These are phyloP conservation scores for Phaeosphaeria sp. DNA, from an alignment of 2,329 filamentous ascomycete genomes.

Conservation along the genomic window DNA sequence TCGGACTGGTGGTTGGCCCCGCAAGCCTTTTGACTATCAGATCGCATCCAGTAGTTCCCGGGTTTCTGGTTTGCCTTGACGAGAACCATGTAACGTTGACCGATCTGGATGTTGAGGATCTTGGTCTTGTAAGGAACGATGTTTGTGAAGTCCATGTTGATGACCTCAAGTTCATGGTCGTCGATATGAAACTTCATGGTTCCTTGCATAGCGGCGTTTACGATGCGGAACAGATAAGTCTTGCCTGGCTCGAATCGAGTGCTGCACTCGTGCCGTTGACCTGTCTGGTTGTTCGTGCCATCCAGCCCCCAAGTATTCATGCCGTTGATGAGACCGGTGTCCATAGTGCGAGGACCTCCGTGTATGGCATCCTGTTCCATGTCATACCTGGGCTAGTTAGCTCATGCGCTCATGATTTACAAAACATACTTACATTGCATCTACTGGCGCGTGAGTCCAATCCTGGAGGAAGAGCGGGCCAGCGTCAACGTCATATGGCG, in stretches of 20 bases:
- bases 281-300: conserved; percentile 23
- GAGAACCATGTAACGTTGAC: conserved; percentile 34
- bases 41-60: conserved; percentile 33
- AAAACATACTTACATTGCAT: background rate
- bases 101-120: conserved; percentile 46
- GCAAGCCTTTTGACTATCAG: conserved; percentile 47
- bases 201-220: conserved; percentile 60
- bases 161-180: conserved; percentile 48
- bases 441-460: conserved; percentile 41
- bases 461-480: conserved; percentile 48
- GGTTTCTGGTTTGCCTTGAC: conserved; percentile 25
- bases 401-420: conserved; percentile 1
- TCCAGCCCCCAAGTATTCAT: conserved; percentile 43
- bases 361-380: conserved; percentile 17
- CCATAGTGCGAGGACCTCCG: conserved; percentile 37
- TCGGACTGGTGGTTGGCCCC: conserved; percentile 32
- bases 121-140: conserved; percentile 48
- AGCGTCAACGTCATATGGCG: conserved; percentile 48
- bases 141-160: conserved; percentile 47
- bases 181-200: conserved; percentile 54
- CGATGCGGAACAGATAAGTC: conserved; percentile 68
- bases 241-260: conserved; percentile 55
- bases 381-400: conserved; percentile 38
- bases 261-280: conserved; percentile 31
- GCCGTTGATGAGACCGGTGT: conserved; percentile 53